Evolutionary conservation across 768 basidiomycete species (phyloP).

Genomic region (Sarcodon sp.): DNA sequence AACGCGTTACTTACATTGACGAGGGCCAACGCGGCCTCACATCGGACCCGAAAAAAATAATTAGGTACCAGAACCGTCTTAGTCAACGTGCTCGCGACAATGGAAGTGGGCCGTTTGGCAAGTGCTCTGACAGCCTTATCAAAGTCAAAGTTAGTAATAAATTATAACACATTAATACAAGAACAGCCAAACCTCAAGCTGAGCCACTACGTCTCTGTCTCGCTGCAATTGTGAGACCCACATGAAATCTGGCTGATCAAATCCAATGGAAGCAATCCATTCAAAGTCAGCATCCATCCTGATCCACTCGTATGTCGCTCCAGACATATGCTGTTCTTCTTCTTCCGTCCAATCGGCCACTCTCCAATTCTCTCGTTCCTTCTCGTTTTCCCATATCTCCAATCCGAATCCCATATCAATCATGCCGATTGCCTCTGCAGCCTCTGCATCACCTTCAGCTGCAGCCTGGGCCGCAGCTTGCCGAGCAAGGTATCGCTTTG

Average conservation of each 20-base stretch:
- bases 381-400: slow-evolving; percentile 93
- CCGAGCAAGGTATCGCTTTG: slow-evolving; percentile 88
- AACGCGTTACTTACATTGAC: slow-evolving; percentile 44
- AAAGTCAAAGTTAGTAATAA: not conserved
- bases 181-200: slow-evolving; percentile 68
- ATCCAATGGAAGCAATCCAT: slow-evolving; percentile 90
- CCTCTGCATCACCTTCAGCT: slow-evolving; percentile 84
- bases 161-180: not conserved
- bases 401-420: slow-evolving; percentile 90
- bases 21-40: slow-evolving; percentile 83
- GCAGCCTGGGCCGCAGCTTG: slow-evolving; percentile 90
- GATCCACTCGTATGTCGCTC: slow-evolving; percentile 99
- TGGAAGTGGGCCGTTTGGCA: slow-evolving; percentile 65
- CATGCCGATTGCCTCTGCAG: slow-evolving; percentile 88
- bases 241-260: slow-evolving; percentile 96
- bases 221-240: slow-evolving; percentile 95
- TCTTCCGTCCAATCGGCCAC: slow-evolving; percentile 98
- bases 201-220: slow-evolving; percentile 94
- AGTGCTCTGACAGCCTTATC: slow-evolving; percentile 82
- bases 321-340: slow-evolving; percentile 86
- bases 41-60: slow-evolving; percentile 92
- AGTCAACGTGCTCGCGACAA: slow-evolving; percentile 84
- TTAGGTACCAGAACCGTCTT: slow-evolving; percentile 91
- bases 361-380: slow-evolving; percentile 88
- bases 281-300: slow-evolving; percentile 98